Conservation (phyloP, 768 basidiomycete species). For the Tylopilus cervinicoccineus region DNA sequence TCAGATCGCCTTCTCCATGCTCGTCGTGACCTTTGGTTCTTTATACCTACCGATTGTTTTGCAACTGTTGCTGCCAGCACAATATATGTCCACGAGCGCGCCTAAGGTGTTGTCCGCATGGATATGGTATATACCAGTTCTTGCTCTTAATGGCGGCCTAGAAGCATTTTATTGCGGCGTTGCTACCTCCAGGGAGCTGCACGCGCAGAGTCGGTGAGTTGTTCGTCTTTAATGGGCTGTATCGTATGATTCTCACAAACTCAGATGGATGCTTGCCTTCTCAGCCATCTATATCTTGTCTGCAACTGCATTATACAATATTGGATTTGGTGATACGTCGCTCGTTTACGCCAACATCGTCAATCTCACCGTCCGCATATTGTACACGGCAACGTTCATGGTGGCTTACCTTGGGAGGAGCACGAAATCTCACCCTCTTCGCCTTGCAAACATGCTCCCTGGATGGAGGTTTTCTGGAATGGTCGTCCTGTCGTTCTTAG, state of each 20-base stretch:
- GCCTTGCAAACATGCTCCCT: slow-evolving; percentile 16
- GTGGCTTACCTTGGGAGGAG: slow-evolving; percentile 41
- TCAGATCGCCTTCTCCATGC: slow-evolving; percentile 61
- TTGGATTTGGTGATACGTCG: slow-evolving; percentile 58
- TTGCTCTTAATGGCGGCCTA: slow-evolving; percentile 86
- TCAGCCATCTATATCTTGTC: slow-evolving; percentile 63
- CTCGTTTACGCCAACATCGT: slow-evolving; percentile 75
- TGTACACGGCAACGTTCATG: slow-evolving; percentile 53
- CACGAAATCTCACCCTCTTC: slow-evolving; percentile 12
- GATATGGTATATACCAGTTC: slow-evolving; percentile 84
- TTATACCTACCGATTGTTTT: slow-evolving; percentile 69
- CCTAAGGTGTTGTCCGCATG: slow-evolving; percentile 74
- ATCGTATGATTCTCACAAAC: slow-evolving; percentile 1
- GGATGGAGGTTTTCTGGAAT: slow-evolving; percentile 25
- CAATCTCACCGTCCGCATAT: slow-evolving; percentile 60
- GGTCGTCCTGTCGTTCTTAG: slow-evolving; percentile 21
- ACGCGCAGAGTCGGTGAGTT: slow-evolving; percentile 58
- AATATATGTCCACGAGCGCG: slow-evolving; percentile 75
- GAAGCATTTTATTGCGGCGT: slow-evolving; percentile 89
- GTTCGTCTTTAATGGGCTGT: neutral
- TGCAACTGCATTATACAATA: slow-evolving; percentile 43
- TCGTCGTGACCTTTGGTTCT: slow-evolving; percentile 72
- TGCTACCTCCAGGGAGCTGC: slow-evolving; percentile 63
- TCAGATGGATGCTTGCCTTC: slow-evolving; percentile 75
- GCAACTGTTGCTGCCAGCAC: slow-evolving; percentile 63